Evolutionary conservation across 2,329 filamentous ascomycete genomes (phyloP), one percentile per base, ranked within the genome.

Genomic region (Calonectria pseudoturangicola): DNA sequence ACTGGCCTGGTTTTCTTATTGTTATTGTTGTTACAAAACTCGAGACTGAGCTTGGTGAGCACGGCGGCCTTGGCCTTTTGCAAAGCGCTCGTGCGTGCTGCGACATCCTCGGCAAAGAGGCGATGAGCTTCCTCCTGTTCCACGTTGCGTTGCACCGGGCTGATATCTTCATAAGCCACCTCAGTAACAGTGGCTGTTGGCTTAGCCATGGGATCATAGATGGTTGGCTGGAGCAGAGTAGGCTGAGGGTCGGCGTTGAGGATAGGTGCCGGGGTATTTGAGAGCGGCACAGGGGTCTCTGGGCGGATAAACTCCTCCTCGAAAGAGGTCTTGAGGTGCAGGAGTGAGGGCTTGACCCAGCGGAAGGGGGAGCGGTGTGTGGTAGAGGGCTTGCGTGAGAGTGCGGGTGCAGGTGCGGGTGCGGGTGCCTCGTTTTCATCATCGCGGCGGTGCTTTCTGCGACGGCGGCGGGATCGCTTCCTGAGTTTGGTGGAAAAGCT

Each of bases 1-100:
- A 80, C 79, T 4, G 81, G 78, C 28, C 80, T 79, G 51, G 79
- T 79, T 67, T 81, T 83, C 71, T 80, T 83, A 68, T 66, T 73
- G 72, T 58, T 58, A 58, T 80, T 83, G 70, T 66, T 73, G 73
- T 58, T 58, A 58, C 77, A 83, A 72, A 84, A 91, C 79, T 92
- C 89, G 68, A 86, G 86, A 77, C 86, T 88, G 64, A 93, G 86
- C 76, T 91, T 91, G 73, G 85, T 87, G 68, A 93, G 83, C 15
- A 93, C 90, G 0, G 89, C 89, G 74, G 91, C 89, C 79, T 90
- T 91, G 41, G 91, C 91, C 71, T 89, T 88, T 78, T 87, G 86
- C 63, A 93, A 83, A 12, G 90, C 89, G 75, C 85, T 88, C 5
- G 85, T 85, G 69, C 91, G 87, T 67, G 89, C 87, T 10, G 87